Percentiles rank a stretch among this genome's conserved stretches.
Evolutionary conservation across 495 filamentous ascomycete species (phyloP).

Genomic region (Ramalina intermedia): DNA sequence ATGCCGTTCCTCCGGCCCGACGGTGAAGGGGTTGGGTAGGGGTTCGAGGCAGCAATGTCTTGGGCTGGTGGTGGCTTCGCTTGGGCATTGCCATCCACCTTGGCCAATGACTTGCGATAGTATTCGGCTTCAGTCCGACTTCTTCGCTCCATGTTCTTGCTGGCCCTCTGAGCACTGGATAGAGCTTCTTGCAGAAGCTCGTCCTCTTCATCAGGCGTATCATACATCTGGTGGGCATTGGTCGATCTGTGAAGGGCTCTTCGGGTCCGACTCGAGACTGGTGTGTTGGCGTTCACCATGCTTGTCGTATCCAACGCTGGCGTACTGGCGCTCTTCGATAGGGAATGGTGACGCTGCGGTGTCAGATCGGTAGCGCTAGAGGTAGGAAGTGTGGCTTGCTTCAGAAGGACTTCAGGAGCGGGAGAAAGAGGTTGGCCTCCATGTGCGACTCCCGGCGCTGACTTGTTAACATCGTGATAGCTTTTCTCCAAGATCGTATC

Average conservation of each 20-base stretch:
- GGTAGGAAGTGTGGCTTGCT: conserved; percentile 27
- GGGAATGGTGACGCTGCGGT: conserved; percentile 57
- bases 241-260: conserved; percentile 64
- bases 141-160: conserved; percentile 34
- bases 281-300: conserved; percentile 38
- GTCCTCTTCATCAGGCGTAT: conserved; percentile 92
- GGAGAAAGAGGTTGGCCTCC: conserved; percentile 39
- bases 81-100: conserved; percentile 27
- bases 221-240: conserved; percentile 63
- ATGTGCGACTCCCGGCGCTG: conserved; percentile 56
- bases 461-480: conserved; percentile 62
- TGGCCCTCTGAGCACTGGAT: conserved; percentile 43
- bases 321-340: conserved; percentile 51
- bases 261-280: conserved; percentile 72
- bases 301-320: conserved; percentile 49
- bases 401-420: conserved; percentile 37
- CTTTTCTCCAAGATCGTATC: conserved; percentile 42
- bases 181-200: conserved; percentile 82
- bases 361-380: conserved; percentile 11
- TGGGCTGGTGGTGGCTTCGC: conserved; percentile 38
- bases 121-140: conserved; percentile 23
- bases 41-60: conserved; percentile 50
- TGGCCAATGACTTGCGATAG: conserved; percentile 30
- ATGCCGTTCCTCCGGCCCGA: conserved; percentile 67
- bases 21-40: conserved; percentile 84